Evolutionary conservation across 257 asterid species (phyloP), one percentile per base, ranked within the genome.

Genomic region (Solanum chilense): DNA sequence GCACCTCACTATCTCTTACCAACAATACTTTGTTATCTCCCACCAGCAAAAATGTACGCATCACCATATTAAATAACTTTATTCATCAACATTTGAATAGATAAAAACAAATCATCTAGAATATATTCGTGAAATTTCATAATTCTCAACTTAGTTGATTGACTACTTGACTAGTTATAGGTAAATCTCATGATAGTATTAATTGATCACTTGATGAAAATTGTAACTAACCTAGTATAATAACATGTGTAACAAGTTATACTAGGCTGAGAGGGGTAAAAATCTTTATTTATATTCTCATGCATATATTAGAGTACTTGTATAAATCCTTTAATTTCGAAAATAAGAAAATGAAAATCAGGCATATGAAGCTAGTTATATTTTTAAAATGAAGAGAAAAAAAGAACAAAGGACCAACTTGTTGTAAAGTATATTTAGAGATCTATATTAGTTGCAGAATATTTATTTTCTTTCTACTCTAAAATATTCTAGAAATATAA

Each of bases 21-120:
- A 37, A 5, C 39, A 37, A 37, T 21, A 11, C 8, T 18, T 74
- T 74, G 2, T 5, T 35, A 9, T 10, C 6, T 71, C 2, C 3
- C 25, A 71, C 47, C 9, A 35, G 0, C 5, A 71, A 0, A 7
- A 0, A 7, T 4, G 0, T 7, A 21, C 16, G 16, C 21, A 21
- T 0, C 1, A 11, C 0, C 1, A 0, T 71, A 71, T 16, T 2
- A 33, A 8, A 5, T 70, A 37, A 37, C 10, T 37, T 73, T 37
- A 1, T 20, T 7, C 18, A 18, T 2, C 49, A 74, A 37, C 15
- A 3, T 37, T 74, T 74, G 20, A 3, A 37, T 9, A 37, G 18
- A 18, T 71, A 33, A 6, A 71, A 18, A 18, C 5, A 71, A 71
- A 9, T 18, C 27, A 71, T 25, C 49, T 37, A 20, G 1, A 20